A percentile compares a stretch with the other conserved stretches of the same genome.
Conservation (phyloP, 2,329 filamentous ascomycete species). For the Apiospora marii region DNA sequence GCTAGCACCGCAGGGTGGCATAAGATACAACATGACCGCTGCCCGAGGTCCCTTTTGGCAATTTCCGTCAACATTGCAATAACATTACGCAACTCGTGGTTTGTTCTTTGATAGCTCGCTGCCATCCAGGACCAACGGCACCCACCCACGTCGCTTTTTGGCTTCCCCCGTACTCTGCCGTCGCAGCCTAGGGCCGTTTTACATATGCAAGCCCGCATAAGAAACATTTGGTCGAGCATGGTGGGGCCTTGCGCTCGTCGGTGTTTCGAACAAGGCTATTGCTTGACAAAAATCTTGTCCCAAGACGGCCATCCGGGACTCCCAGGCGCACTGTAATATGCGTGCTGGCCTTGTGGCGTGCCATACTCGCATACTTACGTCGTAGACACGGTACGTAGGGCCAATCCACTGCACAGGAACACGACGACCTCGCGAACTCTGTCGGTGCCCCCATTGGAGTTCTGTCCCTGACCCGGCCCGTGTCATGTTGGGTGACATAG, state of each 20-base stretch:
- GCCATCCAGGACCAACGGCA: conserved; percentile 2
- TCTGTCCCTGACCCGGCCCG: not conserved
- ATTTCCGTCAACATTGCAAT: not conserved
- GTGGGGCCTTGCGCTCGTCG: conserved; percentile 1
- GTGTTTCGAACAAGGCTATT: conserved; percentile 19
- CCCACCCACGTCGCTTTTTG: conserved; percentile 16
- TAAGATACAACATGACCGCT: not conserved
- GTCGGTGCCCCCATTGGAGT: not conserved
- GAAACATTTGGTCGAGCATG: conserved; percentile 1
- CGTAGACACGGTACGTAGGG: not conserved
- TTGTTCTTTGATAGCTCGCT: not conserved
- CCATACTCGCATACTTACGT: not conserved
- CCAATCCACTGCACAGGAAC: not conserved
- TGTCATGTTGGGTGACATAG: not conserved
- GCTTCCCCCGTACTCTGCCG: not conserved
- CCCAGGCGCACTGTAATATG: not conserved
- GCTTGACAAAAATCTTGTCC: not conserved
- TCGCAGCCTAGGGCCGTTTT: conserved; percentile 8
- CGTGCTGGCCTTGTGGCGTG: not conserved
- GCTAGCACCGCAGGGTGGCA: not conserved
- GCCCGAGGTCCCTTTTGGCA: not conserved
- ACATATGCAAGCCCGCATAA: conserved; percentile 17
- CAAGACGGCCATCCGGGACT: not conserved
- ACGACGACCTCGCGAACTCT: not conserved
- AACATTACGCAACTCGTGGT: conserved; percentile 1